Percentiles rank a stretch among this genome's conserved stretches.
These are phyloP conservation scores for Ammopiptanthus mongolicus DNA, from an alignment of 306 rosid genomes.

Conservation along the genomic window DNA sequence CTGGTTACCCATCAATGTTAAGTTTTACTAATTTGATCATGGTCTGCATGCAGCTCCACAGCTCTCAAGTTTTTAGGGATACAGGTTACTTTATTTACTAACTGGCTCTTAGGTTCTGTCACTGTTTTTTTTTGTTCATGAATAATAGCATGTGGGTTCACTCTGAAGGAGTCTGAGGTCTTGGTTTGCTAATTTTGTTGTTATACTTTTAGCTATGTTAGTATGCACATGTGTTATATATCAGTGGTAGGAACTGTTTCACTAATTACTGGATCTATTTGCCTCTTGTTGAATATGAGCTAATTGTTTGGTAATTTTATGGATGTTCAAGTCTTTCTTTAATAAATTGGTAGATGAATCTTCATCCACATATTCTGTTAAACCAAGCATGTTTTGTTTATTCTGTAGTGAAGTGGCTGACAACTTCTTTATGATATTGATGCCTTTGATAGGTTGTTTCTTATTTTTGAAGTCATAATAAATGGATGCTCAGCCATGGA, in stretches of 20 bases:
- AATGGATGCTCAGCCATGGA: constrained; percentile 32
- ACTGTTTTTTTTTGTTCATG: constrained; percentile 26
- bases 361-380: background rate
- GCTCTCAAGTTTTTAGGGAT: background rate
- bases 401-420: constrained; percentile 19
- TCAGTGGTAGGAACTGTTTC: constrained; percentile 7
- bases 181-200: constrained; percentile 8
- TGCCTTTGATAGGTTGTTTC: constrained; percentile 28
- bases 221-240: background rate
- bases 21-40: constrained; percentile 26
- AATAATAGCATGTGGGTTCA: background rate
- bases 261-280: constrained; percentile 22
- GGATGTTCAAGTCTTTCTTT: constrained; percentile 6
- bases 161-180: background rate
- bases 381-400: background rate
- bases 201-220: background rate
- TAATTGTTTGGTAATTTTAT: background rate
- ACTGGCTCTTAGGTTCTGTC: constrained; percentile 15
- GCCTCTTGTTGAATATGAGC: constrained; percentile 4
- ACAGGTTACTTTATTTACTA: constrained; percentile 6
- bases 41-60: constrained; percentile 35
- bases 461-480: constrained; percentile 9
- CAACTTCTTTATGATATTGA: constrained; percentile 12
- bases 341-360: background rate
- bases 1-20: background rate